Percentiles rank a stretch among this genome's conserved stretches.
Evolutionary conservation across 2,329 filamentous ascomycete species (phyloP).

Genomic region (Akanthomyces lecanii): DNA sequence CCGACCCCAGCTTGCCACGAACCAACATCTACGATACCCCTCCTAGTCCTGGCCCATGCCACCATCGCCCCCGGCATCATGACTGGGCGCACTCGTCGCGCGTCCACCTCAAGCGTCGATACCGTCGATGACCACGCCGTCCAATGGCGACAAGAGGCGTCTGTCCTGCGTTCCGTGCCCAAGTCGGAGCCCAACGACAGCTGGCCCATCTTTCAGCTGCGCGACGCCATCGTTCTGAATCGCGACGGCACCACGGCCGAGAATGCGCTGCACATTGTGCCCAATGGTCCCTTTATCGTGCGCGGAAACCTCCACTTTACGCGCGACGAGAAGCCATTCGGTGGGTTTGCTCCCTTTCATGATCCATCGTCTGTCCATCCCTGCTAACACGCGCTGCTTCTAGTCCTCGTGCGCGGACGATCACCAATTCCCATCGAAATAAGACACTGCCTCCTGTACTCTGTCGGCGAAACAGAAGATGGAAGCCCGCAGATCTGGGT

Average conservation of each 20-base stretch:
- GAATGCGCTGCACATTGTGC: conserved; percentile 58
- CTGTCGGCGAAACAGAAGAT: conserved; percentile 49
- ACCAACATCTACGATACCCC: not conserved
- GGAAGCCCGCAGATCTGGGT: conserved; percentile 62
- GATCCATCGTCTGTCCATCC: no score
- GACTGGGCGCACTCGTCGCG: conserved; percentile 37
- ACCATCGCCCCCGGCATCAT: conserved; percentile 27
- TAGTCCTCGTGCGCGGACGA: conserved; percentile 31
- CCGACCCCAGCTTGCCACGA: not conserved
- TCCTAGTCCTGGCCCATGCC: conserved; percentile 20
- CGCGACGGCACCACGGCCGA: conserved; percentile 50
- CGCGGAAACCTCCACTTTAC: conserved; percentile 54
- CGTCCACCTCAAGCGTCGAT: conserved; percentile 43
- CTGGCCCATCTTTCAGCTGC: conserved; percentile 60
- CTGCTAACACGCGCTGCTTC: not conserved
- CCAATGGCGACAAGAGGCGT: conserved; percentile 33
- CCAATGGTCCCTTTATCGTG: conserved; percentile 57
- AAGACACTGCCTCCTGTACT: conserved; percentile 43
- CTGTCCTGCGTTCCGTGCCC: conserved; percentile 29
- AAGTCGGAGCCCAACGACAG: conserved; percentile 38
- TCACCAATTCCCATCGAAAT: conserved; percentile 47
- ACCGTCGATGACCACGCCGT: conserved; percentile 36
- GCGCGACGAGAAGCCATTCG: conserved; percentile 32
- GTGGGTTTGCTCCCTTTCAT: conserved; percentile 29
- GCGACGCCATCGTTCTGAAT: conserved; percentile 55